Conservation (phyloP, 1,284 basidiomycete species). For the Naganishia sp. region DNA sequence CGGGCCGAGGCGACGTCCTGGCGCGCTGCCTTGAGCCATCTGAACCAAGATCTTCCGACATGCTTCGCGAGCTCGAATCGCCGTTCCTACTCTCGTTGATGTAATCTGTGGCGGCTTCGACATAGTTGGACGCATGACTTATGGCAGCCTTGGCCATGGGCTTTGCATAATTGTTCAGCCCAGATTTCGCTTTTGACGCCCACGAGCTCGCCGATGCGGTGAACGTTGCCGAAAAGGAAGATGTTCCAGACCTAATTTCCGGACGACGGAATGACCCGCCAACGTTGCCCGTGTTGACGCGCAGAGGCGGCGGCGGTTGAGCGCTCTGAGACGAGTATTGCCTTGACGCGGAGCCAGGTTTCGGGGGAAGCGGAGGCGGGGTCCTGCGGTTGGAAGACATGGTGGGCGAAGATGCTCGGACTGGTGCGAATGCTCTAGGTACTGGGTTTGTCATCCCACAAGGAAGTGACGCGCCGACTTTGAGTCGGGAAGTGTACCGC, state of each 20-base stretch:
- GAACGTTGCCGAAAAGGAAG: conserved; percentile 26
- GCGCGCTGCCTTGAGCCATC: background rate
- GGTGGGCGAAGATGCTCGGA: conserved; percentile 22
- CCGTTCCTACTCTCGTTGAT: conserved; percentile 2
- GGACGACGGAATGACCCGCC: conserved; percentile 1
- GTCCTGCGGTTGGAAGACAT: conserved; percentile 20
- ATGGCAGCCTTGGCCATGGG: conserved; percentile 18
- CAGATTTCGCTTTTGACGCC: conserved; percentile 53
- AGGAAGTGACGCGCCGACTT: background rate
- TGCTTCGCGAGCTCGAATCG: conserved; percentile 1
- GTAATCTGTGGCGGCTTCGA: conserved; percentile 14
- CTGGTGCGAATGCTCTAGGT: conserved; percentile 15
- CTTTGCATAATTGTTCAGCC: conserved; percentile 24
- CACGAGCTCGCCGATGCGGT: conserved; percentile 27
- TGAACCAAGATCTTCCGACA: background rate
- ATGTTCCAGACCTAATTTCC: background rate
- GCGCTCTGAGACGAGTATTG: conserved; percentile 1
- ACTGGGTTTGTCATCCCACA: conserved; percentile 12
- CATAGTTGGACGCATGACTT: conserved; percentile 5
- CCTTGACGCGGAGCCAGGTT: background rate
- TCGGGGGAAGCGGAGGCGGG: conserved; percentile 18
- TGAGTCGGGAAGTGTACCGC: too few relatives aligned
- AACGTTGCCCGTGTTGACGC: background rate
- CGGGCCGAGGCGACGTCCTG: conserved; percentile 4
- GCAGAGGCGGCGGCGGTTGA: background rate